Percentiles rank a stretch among this genome's conserved stretches.
These are phyloP conservation scores for Oxalis stricta DNA, from an alignment of 441 rosid genomes.

Conservation along the genomic window DNA sequence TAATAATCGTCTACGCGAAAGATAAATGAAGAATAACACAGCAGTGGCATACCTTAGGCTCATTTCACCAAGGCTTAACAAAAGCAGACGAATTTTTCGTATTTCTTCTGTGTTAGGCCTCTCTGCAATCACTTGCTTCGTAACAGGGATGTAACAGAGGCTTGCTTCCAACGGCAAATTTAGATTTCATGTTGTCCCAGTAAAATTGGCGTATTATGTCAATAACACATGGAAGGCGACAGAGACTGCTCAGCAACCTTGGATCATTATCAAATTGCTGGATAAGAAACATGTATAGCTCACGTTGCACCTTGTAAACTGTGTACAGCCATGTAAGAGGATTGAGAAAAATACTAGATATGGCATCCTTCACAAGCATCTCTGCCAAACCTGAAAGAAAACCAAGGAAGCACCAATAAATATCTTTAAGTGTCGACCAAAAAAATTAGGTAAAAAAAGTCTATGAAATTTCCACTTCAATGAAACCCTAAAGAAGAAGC, in stretches of 20 bases:
- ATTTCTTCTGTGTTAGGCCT: conserved; percentile 84
- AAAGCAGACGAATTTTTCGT: conserved; percentile 89
- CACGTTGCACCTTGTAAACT: conserved; percentile 81
- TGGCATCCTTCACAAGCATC: conserved; percentile 76
- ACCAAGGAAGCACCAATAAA: background rate
- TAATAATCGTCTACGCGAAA: conserved; percentile 2
- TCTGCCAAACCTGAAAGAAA: conserved; percentile 60
- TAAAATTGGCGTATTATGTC: conserved; percentile 78
- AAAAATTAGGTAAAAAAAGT: conserved; percentile 4
- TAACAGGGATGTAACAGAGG: conserved; percentile 70
- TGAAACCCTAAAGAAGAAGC: conserved; percentile 3
- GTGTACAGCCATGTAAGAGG: conserved; percentile 88
- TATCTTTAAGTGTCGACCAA: background rate
- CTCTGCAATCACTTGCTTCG: conserved; percentile 49
- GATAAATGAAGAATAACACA: conserved; percentile 2
- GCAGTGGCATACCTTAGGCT: conserved; percentile 64
- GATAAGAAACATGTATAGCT: conserved; percentile 87
- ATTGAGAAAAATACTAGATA: conserved; percentile 82
- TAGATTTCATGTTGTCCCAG: conserved; percentile 75
- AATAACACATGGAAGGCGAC: conserved; percentile 73
- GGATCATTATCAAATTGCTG: conserved; percentile 90
- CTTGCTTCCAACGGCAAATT: conserved; percentile 58
- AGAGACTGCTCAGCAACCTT: conserved; percentile 61
- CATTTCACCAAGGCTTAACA: conserved; percentile 97
- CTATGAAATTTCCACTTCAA: conserved; percentile 6